A percentile compares a stretch with the other conserved stretches of the same genome.
These are phyloP conservation scores for Begonia loranthoides DNA, from an alignment of 306 rosid genomes.

Conservation along the genomic window DNA sequence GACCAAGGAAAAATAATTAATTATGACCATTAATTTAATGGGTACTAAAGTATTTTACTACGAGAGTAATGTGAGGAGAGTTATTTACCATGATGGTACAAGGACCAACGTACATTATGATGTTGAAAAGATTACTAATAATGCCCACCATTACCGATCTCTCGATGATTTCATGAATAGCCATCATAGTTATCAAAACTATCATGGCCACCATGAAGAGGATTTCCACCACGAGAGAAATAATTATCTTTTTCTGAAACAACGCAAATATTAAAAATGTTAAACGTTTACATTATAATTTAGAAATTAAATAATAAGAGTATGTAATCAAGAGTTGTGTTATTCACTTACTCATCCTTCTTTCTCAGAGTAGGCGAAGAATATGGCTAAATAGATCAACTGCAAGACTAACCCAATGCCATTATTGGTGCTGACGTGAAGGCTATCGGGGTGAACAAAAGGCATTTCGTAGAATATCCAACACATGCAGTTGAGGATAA, in stretches of 20 bases:
- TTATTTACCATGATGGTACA: slow-evolving; percentile 17
- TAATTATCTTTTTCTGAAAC: slow-evolving; percentile 28
- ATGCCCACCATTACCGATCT: slow-evolving; percentile 64
- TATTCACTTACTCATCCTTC: slow-evolving; percentile 32
- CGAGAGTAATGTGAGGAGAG: not conserved
- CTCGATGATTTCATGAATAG: slow-evolving; percentile 15
- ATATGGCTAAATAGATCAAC: slow-evolving; percentile 38
- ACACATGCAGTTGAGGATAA: slow-evolving; percentile 46
- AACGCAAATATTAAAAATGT: not conserved
- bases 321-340: too few relatives aligned
- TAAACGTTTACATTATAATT: too few relatives aligned
- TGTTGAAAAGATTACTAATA: slow-evolving; percentile 47
- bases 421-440: slow-evolving; percentile 48
- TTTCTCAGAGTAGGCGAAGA: slow-evolving; percentile 14
- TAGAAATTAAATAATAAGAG: not conserved
- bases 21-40: not conserved
- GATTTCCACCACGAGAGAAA: slow-evolving; percentile 9
- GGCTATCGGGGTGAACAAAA: slow-evolving; percentile 48
- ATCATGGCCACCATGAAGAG: slow-evolving; percentile 26
- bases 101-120: slow-evolving; percentile 56
- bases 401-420: slow-evolving; percentile 37
- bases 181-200: slow-evolving; percentile 22
- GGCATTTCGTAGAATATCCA: slow-evolving; percentile 75
- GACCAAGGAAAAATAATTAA: too few relatives aligned
- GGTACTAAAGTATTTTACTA: too few relatives aligned